These are phyloP conservation scores for Gastrodia elata DNA, from an alignment of 106 monocot species.

Conservation along the genomic window DNA sequence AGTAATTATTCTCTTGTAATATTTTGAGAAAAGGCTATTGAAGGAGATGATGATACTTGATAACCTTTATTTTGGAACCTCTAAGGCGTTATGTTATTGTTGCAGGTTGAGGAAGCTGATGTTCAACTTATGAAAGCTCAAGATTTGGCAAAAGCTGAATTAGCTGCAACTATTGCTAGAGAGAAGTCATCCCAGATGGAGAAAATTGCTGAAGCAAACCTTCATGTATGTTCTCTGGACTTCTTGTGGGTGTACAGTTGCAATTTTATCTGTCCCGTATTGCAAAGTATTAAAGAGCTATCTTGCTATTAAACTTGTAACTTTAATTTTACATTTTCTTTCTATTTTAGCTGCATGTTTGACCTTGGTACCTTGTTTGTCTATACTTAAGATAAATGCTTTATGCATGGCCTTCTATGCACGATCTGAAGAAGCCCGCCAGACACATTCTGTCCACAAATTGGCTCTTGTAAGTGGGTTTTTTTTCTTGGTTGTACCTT, in stretches of 20 bases:
- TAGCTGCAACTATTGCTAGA: slow-evolving; percentile 68
- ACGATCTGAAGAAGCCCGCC: slow-evolving; percentile 92
- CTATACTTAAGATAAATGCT: slow-evolving; percentile 59
- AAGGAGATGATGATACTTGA: not conserved
- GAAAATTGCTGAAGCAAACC: slow-evolving; percentile 91
- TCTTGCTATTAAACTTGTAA: not conserved
- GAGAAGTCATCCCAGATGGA: slow-evolving; percentile 89
- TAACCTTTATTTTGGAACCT: not conserved
- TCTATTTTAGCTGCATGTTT: not conserved
- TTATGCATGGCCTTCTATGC: slow-evolving; percentile 99
- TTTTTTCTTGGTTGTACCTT: not conserved
- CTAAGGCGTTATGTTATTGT: not conserved
- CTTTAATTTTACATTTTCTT: not conserved
- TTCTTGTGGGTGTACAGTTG: slow-evolving; percentile 5
- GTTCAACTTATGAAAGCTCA: slow-evolving; percentile 38
- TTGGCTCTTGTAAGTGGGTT: slow-evolving; percentile 70
- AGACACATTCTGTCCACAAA: slow-evolving; percentile 84
- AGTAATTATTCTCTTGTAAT: not conserved
- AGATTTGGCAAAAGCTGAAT: slow-evolving; percentile 77
- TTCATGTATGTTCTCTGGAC: slow-evolving; percentile 40
- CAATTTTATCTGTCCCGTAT: not conserved
- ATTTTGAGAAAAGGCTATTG: not conserved
- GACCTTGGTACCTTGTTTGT: not conserved
- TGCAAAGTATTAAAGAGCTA: not conserved
- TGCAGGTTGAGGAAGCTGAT: slow-evolving; percentile 70